Percentiles rank a stretch among this genome's conserved stretches.
These are phyloP conservation scores for Botryotinia calthae DNA, from an alignment of 2,329 filamentous ascomycete species.

Conservation along the genomic window DNA sequence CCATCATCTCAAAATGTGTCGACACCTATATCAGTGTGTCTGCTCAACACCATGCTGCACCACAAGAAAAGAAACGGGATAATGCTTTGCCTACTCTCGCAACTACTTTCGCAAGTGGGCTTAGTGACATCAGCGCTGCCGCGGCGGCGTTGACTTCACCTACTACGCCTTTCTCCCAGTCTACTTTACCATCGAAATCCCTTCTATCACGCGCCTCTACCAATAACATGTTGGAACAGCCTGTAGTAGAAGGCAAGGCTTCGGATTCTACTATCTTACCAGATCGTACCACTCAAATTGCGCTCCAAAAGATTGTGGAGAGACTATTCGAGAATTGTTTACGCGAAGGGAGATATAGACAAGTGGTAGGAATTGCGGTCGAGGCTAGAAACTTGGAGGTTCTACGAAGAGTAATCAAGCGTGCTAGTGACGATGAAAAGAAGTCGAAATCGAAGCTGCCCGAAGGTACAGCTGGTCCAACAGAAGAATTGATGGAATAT, in stretches of 20 bases:
- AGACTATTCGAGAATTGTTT: slow-evolving; percentile 90
- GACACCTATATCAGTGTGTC: slow-evolving; percentile 93
- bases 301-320: slow-evolving; percentile 80
- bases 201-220: slow-evolving; percentile 80
- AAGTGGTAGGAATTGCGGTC: slow-evolving; percentile 94
- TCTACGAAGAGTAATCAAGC: slow-evolving; percentile 79
- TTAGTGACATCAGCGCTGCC: slow-evolving; percentile 61
- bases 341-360: slow-evolving; percentile 80
- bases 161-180: slow-evolving; percentile 93
- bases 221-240: slow-evolving; percentile 56
- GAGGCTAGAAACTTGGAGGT: slow-evolving; percentile 92
- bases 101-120: slow-evolving; percentile 70
- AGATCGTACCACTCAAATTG: slow-evolving; percentile 70
- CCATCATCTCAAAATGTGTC: slow-evolving; percentile 96
- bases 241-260: slow-evolving; percentile 41
- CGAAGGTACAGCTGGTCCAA: slow-evolving; percentile 56
- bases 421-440: slow-evolving; percentile 84
- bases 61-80: slow-evolving; percentile 50
- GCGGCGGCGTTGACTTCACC: slow-evolving; percentile 68
- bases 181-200: slow-evolving; percentile 88
- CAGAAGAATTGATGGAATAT: slow-evolving; percentile 96
- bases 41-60: slow-evolving; percentile 54
- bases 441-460: slow-evolving; percentile 57
- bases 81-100: slow-evolving; percentile 56
- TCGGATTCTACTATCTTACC: slow-evolving; percentile 44